phyloP scores from a whole-genome alignment of 192 early-diverging fungal genomes.

The Backusella luteola region DNA sequence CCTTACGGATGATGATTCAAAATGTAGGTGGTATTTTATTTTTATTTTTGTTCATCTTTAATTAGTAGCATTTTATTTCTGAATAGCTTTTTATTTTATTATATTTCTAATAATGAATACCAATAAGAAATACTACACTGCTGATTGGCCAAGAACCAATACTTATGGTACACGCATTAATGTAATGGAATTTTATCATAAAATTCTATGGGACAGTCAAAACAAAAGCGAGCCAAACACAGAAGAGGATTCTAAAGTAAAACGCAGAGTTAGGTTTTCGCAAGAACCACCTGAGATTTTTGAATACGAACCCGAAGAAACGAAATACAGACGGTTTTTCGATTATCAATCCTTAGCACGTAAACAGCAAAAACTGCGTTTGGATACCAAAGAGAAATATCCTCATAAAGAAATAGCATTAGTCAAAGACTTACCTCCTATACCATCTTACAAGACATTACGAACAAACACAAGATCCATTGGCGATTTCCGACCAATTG shows the following conservation, averaged over 20 bases:
- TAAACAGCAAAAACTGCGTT: not conserved
- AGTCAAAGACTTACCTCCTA: not conserved
- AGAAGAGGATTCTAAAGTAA: not conserved
- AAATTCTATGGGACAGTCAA: conserved; percentile 1
- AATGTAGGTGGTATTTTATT: not conserved
- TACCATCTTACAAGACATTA: not conserved
- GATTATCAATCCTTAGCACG: not conserved
- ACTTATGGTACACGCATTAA: not conserved
- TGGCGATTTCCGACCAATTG: not conserved
- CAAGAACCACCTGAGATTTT: not conserved
- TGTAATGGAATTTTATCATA: not conserved
- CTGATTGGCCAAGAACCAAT: not conserved
- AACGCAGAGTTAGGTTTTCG: not conserved
- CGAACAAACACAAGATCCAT: not conserved
- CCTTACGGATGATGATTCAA: not conserved
- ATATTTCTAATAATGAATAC: not conserved
- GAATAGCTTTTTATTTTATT: not conserved
- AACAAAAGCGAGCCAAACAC: not conserved
- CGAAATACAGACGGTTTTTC: not conserved
- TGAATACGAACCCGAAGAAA: not conserved
- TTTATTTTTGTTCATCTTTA: conserved; percentile 8
- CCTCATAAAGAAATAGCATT: conserved; percentile 3
- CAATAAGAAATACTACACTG: not conserved
- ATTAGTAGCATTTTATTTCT: not conserved
- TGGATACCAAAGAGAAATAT: not conserved